A percentile compares a stretch with the other conserved stretches of the same genome.
These are phyloP conservation scores for Heterobasidion irregulare DNA, from an alignment of 1,284 basidiomycete genomes.

Conservation along the genomic window DNA sequence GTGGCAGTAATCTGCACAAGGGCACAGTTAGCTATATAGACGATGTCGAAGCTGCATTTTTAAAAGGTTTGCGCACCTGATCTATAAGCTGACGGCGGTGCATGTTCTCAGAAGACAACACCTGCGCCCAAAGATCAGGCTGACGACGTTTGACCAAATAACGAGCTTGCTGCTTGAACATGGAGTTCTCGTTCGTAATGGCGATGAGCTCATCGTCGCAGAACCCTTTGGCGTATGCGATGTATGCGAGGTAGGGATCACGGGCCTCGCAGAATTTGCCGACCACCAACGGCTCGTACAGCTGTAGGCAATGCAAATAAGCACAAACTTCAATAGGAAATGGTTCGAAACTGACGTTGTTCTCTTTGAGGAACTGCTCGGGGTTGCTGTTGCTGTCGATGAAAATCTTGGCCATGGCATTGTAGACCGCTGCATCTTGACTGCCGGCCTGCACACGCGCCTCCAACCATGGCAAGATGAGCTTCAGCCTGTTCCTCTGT, in stretches of 20 bases:
- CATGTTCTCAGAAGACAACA: conserved; percentile 85
- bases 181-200: conserved; percentile 98
- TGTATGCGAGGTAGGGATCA: conserved; percentile 98
- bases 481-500: conserved; percentile 91
- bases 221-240: conserved; percentile 98
- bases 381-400: conserved; percentile 99
- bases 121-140: conserved; percentile 95
- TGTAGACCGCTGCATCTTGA: conserved; percentile 91
- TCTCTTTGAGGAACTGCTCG: conserved; percentile 96
- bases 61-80: conserved; percentile 48
- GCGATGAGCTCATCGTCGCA: conserved; percentile 97
- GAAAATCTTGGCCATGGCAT: conserved; percentile 96
- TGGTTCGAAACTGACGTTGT: conserved; percentile 60
- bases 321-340: not conserved
- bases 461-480: conserved; percentile 97
- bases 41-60: not conserved
- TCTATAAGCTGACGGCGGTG: conserved; percentile 94
- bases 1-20: conserved; percentile 73
- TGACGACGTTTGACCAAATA: conserved; percentile 97
- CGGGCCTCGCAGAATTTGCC: conserved; percentile 99
- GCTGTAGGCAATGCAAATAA: conserved; percentile 28
- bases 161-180: conserved; percentile 99
- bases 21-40: not conserved
- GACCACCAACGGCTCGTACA: conserved; percentile 94
- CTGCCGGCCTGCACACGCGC: conserved; percentile 87